These are phyloP conservation scores for Niveomyces coronatus DNA, from an alignment of 2,329 filamentous ascomycete genomes.

Conservation along the genomic window DNA sequence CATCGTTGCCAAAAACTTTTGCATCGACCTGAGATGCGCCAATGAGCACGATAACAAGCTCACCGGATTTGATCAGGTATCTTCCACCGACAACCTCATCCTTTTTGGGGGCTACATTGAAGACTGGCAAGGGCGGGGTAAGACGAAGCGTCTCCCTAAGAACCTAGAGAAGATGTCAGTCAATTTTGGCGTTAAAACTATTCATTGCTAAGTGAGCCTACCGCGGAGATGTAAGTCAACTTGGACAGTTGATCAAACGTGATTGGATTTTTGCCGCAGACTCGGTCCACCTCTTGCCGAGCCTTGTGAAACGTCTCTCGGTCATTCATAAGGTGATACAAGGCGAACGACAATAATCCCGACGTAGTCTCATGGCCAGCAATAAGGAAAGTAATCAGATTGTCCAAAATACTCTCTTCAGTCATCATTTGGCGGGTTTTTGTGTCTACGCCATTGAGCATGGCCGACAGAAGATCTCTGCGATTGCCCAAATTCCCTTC, in stretches of 20 bases:
- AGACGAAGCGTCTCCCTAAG: conserved; percentile 57
- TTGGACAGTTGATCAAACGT: conserved; percentile 50
- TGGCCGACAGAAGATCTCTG: conserved; percentile 60
- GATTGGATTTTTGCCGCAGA: conserved; percentile 49
- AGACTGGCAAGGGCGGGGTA: conserved; percentile 47
- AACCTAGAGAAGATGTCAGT: conserved; percentile 20
- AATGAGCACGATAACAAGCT: conserved; percentile 39
- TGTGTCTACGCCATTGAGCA: conserved; percentile 57
- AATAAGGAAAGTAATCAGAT: conserved; percentile 63
- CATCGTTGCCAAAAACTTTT: conserved; percentile 53
- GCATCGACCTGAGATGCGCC: conserved; percentile 50
- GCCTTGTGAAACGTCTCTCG: conserved; percentile 49
- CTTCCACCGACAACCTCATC: conserved; percentile 48
- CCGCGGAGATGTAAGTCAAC: conserved; percentile 54
- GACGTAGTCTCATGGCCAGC: conserved; percentile 64
- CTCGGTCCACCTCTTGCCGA: conserved; percentile 56
- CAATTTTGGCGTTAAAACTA: background rate
- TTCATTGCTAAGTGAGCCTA: conserved; percentile 17
- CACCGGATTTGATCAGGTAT: conserved; percentile 44
- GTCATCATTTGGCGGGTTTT: conserved; percentile 54
- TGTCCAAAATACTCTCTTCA: conserved; percentile 53
- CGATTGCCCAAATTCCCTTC: no score
- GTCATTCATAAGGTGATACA: conserved; percentile 55
- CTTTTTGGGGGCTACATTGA: conserved; percentile 42
- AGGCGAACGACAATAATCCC: conserved; percentile 52